These are phyloP conservation scores for Fusarium coffeatum DNA, from an alignment of 2,329 filamentous ascomycete genomes.

Conservation along the genomic window DNA sequence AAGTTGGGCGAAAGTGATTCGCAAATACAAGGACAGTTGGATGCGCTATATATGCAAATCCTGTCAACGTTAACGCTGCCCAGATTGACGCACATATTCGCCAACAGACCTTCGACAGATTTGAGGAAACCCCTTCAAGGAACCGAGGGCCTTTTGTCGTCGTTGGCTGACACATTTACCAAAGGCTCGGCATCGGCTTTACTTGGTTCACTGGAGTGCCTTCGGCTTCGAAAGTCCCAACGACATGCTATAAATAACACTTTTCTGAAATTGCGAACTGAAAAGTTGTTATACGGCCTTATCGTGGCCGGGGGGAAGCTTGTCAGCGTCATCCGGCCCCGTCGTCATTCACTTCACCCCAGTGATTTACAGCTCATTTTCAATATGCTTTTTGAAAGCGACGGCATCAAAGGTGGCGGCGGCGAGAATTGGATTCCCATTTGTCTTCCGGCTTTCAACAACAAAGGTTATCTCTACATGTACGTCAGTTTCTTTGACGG, in stretches of 20 bases:
- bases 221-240: conserved; percentile 91
- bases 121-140: conserved; percentile 89
- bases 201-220: conserved; percentile 89
- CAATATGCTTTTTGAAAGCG: conserved; percentile 98
- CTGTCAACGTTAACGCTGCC: conserved; percentile 93
- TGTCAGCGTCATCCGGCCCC: conserved; percentile 93
- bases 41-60: conserved; percentile 98
- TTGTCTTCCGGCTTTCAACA: conserved; percentile 97
- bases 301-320: conserved; percentile 92
- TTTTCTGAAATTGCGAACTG: conserved; percentile 80
- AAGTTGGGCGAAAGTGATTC: conserved; percentile 90
- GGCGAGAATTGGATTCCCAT: conserved; percentile 98
- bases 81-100: conserved; percentile 86
- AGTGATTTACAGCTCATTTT: conserved; percentile 97
- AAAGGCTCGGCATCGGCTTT: conserved; percentile 89
- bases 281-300: conserved; percentile 88
- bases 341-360: conserved; percentile 94
- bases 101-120: conserved; percentile 91
- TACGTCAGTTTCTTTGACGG: conserved; percentile 94
- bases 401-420: conserved; percentile 86
- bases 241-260: conserved; percentile 87
- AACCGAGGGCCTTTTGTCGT: conserved; percentile 90
- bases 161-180: conserved; percentile 93
- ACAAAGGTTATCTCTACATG: conserved; percentile 96
- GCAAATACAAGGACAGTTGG: conserved; percentile 87